These are phyloP conservation scores for Mucor piriformis DNA, from an alignment of 371 early-diverging fungal species.

Conservation along the genomic window DNA sequence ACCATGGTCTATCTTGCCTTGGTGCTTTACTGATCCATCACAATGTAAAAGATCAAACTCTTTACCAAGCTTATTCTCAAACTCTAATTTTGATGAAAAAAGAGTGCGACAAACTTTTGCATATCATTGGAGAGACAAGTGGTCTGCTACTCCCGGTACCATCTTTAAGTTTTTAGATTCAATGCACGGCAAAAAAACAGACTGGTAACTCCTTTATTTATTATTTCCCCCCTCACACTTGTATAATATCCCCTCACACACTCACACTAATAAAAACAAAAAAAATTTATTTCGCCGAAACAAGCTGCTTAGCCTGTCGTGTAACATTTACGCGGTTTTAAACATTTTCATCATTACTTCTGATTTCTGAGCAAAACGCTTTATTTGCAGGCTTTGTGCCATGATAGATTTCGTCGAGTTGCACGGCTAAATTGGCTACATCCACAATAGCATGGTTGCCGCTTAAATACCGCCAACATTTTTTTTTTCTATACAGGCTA, in stretches of 20 bases:
- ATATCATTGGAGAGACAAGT: slow-evolving; percentile 40
- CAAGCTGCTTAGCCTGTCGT: not conserved
- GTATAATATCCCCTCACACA: not conserved
- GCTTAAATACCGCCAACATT: slow-evolving; percentile 16
- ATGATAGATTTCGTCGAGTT: slow-evolving; percentile 16
- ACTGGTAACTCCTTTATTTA: slow-evolving; percentile 14
- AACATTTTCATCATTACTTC: slow-evolving; percentile 1
- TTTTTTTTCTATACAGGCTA: not conserved
- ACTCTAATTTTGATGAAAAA: slow-evolving; percentile 28
- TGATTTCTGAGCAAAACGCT: slow-evolving; percentile 18
- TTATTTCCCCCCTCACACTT: not conserved
- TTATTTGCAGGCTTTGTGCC: slow-evolving; percentile 15
- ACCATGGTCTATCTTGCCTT: slow-evolving; percentile 41
- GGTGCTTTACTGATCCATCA: slow-evolving; percentile 42
- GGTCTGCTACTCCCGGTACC: slow-evolving; percentile 28
- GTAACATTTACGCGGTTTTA: not conserved
- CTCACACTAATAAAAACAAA: not conserved
- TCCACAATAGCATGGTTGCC: slow-evolving; percentile 46
- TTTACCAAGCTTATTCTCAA: slow-evolving; percentile 29
- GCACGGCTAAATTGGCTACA: slow-evolving; percentile 20
- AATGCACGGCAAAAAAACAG: slow-evolving; percentile 20
- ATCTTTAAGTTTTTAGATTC: slow-evolving; percentile 30
- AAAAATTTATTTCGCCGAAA: not conserved
- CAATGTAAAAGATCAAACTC: slow-evolving; percentile 33
- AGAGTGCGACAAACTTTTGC: slow-evolving; percentile 34